Base-by-base conservation (phyloP, 768 basidiomycete genomes). In the Phanerochaete sordida region DNA sequence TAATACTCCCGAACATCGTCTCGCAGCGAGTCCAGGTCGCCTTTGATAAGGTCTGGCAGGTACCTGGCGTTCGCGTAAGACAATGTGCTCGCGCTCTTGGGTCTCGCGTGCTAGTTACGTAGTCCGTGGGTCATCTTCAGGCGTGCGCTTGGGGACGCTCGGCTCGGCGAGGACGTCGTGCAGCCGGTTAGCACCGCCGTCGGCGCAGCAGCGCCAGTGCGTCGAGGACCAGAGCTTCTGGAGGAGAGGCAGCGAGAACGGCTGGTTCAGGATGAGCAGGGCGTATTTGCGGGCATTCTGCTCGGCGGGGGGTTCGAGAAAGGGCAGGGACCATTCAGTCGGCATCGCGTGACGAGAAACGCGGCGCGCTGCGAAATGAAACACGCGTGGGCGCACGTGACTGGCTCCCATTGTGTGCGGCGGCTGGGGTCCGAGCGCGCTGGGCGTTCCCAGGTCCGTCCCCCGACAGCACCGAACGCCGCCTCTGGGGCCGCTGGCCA, bases 21-120 rank as follows among this genome's bases (percentile, higher is more conserved):
- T 12, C 91, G 79, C 44, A 97, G 69, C 9, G 95, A 98, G 71
- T 98, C 97, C 28, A 98, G 73, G 72, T 99, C 97, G 27, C 96
- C 97, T 72, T 92, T 95, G 68, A 99, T 89, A 23, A 96, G 72
- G 69, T 95, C 82, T 0, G 97, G 97, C 5, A 87, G 69, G 69
- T 82, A 93, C 19, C 91, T 92, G 58, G 9, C 21, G 31, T 31
- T 21, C 31, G 39, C 50, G 50, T 50, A 28, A 47, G 23, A 21
- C 46, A 47, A 21, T 26, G 28, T 50, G 48, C 3, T 16, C 23
- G 26, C 19, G 47, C 27, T 27, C 11, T 8, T 23, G 28, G 11
- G 13, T 33, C 31, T 28, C 6, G 24, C 24, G 23, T 23, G 15
- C 21, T 31, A 27, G 43, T 44, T 45, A 59, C 58, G 51, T 48